Conservation (phyloP, 1,284 basidiomycete species). For the Thelephora terrestris region DNA sequence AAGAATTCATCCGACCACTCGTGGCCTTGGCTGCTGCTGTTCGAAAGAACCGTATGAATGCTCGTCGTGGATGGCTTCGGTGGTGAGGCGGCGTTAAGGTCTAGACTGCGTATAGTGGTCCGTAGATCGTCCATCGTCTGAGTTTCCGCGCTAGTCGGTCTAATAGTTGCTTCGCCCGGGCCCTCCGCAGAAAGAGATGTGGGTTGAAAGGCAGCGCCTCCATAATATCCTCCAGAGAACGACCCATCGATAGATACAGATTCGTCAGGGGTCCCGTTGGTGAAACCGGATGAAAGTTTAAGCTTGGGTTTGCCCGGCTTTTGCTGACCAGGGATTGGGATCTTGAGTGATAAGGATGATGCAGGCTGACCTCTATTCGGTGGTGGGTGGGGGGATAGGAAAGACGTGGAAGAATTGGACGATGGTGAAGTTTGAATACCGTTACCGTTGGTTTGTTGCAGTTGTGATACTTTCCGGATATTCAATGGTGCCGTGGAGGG, state of each 20-base stretch:
- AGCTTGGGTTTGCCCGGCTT: conserved; percentile 23
- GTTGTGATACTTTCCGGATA: conserved; percentile 27
- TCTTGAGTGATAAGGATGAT: conserved; percentile 13
- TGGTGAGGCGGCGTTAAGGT: conserved; percentile 19
- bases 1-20: conserved; percentile 63
- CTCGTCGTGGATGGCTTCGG: conserved; percentile 18
- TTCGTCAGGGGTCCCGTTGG: conserved; percentile 1
- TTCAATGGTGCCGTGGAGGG: conserved; percentile 30
- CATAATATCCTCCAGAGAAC: conserved; percentile 25
- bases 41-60: conserved; percentile 19
- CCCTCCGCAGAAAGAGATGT: conserved; percentile 25
- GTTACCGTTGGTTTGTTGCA: conserved; percentile 17
- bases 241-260: conserved; percentile 9
- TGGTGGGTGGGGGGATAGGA: conserved; percentile 15
- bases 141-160: conserved; percentile 23
- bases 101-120: conserved; percentile 6
- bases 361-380: conserved; percentile 15
- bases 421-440: conserved; percentile 15
- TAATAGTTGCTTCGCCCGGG: conserved; percentile 44
- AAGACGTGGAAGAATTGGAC: conserved; percentile 21
- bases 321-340: conserved; percentile 7
- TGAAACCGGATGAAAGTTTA: conserved; percentile 6
- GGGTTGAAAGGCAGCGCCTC: conserved; percentile 23
- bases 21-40: conserved; percentile 10
- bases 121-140: conserved; percentile 6